Base-by-base conservation (phyloP, 2,329 filamentous ascomycete species). In the Botryotinia narcissicola region DNA sequence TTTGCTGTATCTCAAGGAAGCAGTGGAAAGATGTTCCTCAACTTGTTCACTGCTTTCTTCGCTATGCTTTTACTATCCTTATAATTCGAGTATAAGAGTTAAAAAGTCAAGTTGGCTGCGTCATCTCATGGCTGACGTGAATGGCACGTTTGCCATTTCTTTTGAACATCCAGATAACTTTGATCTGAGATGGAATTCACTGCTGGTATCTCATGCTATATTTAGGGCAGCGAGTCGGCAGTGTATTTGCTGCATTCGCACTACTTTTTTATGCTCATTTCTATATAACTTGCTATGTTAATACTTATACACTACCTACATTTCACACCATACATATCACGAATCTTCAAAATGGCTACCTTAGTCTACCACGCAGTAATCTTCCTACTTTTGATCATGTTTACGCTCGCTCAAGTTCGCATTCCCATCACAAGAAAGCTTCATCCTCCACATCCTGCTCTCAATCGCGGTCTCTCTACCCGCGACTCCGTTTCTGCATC, bases 401-500 rank as follows among this genome's bases (percentile, higher is more conserved):
- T 40, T 35, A 25, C 69, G 2, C 32, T 71, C 18, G 40, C 44
- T 29, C 44, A 71, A 61, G 22, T 64, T 29, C 69, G 44, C 16
- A 63, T 71, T 22, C 59, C 69, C 8, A 48, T 72, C 18, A 68
- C 63, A 20, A 35, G 63, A 25, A 69, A 59, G 46, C 1, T 25
- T n/a, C 10, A 35, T 40, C 9, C 37, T 48, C 4, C n/a, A 29
- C 16, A 68, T 7, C 25, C 35, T 18, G n/a, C 61, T 25, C 14
- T 66, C n/a, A 42, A 46, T 6, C 18, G 32, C 14, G 48, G 44
- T n/a, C 54, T 77, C 48, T 59, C 64, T 10, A n/a, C 60, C n/a
- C 76, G 77, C 12, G 73, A 74, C 3, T 73, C 73, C 5, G 73
- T 78, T 35, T 69, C 70, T 3, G 73, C 74, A 61, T 62, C 63